Evolutionary conservation across 2,329 filamentous ascomycete genomes (phyloP).

Genomic region (Microcyclospora pomicola): DNA sequence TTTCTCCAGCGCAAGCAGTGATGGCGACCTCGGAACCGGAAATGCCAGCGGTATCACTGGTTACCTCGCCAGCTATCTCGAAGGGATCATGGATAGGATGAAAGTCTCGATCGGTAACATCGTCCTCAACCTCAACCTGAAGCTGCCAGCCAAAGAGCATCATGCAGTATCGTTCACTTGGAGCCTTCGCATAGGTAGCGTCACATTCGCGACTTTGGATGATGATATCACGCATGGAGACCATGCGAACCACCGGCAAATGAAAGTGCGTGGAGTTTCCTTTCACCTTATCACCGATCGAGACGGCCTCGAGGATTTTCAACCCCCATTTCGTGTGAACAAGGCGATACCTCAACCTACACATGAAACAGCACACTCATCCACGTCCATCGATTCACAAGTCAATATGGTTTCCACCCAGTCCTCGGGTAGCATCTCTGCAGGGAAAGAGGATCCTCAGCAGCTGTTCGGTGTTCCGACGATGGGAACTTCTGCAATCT

Average conservation of each 20-base stretch:
- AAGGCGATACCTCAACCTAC: background rate
- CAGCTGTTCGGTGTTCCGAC: background rate
- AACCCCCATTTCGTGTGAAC: background rate
- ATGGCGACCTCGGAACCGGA: conserved; percentile 55
- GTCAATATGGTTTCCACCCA: background rate
- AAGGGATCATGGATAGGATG: conserved; percentile 59
- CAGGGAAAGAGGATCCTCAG: too few relatives aligned
- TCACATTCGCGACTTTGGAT: conserved; percentile 51
- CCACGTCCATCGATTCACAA: background rate
- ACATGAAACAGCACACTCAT: background rate
- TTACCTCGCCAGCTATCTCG: conserved; percentile 58
- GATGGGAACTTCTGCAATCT: conserved; percentile 21
- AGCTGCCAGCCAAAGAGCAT: conserved; percentile 20
- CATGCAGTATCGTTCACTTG: conserved; percentile 39
- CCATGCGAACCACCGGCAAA: conserved; percentile 3
- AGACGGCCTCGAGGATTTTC: conserved; percentile 2
- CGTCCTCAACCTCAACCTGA: conserved; percentile 51
- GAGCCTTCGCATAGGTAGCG: conserved; percentile 49
- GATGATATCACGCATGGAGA: background rate
- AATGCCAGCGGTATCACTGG: conserved; percentile 53
- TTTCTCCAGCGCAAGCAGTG: conserved; percentile 39
- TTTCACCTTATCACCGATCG: conserved; percentile 15
- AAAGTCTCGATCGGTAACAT: conserved; percentile 53
- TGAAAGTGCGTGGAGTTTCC: conserved; percentile 14
- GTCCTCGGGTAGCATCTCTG: background rate